Base-by-base conservation (phyloP, 352 stramenopile species). In the Globisporangium spinosum region DNA sequence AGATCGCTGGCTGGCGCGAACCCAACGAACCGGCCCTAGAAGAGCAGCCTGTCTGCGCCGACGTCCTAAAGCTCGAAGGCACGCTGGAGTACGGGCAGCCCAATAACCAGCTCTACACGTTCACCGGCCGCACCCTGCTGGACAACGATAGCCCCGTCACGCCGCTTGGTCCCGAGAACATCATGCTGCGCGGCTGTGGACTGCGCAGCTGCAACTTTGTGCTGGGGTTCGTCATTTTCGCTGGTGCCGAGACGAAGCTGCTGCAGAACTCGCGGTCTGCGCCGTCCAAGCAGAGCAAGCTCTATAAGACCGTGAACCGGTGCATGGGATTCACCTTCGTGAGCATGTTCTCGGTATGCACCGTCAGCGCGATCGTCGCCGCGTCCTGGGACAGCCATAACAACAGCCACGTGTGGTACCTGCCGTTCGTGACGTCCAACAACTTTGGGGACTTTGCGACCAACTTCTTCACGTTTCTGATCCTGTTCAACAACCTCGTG, bases 401-500 rank as follows among this genome's bases (percentile, higher is more conserved):
- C 69, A 54, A 76, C 25, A 25, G 53, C 1, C 64, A 70, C 9
- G 23, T 79, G 22, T 89, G 80, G 80, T 90, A 90, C 65, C 77
- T 91, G 2, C 67, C 70, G 0, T 60, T 72, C 9, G 65, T 55
- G 9, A 73, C 77, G 56, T 69, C 62, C 1, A 75, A 79, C 45
- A 47, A 67, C 22, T 59, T 70, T 0, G 76, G 51, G 15, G 68
- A 77, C 20, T 85, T 84, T 47, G 59, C 96, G 17, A 89, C 97
- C 61, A 93, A 79, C 58, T 96, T 97, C 55, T 97, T 97, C 64
- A 93, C 90, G 20, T 99, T 98, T 72, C 78, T 99, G 25, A 97
- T 98, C 38, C 78, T 99, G 49, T 96, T 98, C 77, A 97, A 90
- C 78, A 98, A 98, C 68, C 93, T 99, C 65, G 89, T 99, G n/a